Base-by-base conservation (phyloP, 2,329 filamentous ascomycete species). In the Neofusicoccum kwambonambiense region DNA sequence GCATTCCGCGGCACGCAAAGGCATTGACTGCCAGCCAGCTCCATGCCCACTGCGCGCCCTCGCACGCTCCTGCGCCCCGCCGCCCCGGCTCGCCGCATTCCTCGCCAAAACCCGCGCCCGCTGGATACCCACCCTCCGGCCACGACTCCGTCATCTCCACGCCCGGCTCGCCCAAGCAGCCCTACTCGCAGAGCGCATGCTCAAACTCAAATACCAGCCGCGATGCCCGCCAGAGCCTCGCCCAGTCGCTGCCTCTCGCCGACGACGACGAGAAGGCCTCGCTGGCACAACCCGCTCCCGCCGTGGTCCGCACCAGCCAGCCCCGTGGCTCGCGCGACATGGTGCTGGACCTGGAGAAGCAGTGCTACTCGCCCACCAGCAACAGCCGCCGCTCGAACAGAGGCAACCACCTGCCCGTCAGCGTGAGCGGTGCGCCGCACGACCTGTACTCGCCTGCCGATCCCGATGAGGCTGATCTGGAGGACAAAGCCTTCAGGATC, bases 401-500 rank as follows among this genome's bases (percentile, higher is more conserved):
- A 31, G 27, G 27, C 70, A 64, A 64, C 57, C 31, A 70, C 69
- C 3, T 69, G 68, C 27, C 70, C 67, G 62, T 68, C 11, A 69
- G 70, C 64, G 68, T 68, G 12, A 69, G 71, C 64, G 68, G 68
- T 11, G 68, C 70, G 7, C 65, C 74, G 9, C 74, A 75, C 66
- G 74, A 78, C 56, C 74, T 77, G 37, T 72, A 64, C 34, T n/a
- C 35, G n/a, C 37, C 62, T 15, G 50, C 71, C 67, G 74, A 78
- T 37, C 77, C 76, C 39, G 73, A 73, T 35, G 75, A 77, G 54
- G 73, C 75, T 54, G 67, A 75, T 5, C 76, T 81, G 27, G 77
- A 81, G 66, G 73, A 77, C 54, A 81, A 80, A 65, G 76, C 79
- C n/a, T 71, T 80, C 67, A 76, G 78, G 67, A 74, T 82, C 19